Percentiles rank a stretch among this genome's conserved stretches.
Evolutionary conservation across 345 rosid species (phyloP).

Genomic region (Linum tenue): DNA sequence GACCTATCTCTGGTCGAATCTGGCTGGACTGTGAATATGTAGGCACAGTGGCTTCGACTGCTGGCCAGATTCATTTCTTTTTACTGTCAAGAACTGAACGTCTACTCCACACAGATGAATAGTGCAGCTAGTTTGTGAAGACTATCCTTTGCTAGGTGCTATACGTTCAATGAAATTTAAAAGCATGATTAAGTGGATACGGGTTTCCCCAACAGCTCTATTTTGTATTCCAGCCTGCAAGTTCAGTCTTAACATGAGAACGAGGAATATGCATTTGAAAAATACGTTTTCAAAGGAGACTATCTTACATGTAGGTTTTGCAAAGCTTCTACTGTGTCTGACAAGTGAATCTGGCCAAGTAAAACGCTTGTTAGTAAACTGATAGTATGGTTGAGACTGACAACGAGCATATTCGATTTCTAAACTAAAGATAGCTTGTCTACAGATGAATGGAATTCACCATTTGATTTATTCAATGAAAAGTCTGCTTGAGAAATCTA

Average conservation of each 20-base stretch:
- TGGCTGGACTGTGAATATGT: conserved; percentile 50
- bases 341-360: conserved; percentile 37
- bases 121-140: conserved; percentile 2
- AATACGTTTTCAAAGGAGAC: conserved; percentile 2
- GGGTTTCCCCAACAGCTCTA: conserved; percentile 89
- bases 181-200: conserved; percentile 42
- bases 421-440: no score
- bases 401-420: background rate
- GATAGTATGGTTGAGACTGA: background rate
- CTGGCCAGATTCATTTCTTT: conserved; percentile 87
- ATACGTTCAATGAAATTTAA: background rate
- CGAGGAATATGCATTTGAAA: conserved; percentile 8
- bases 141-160: background rate
- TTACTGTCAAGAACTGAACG: conserved; percentile 18
- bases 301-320: conserved; percentile 59
- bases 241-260: conserved; percentile 23
- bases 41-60: conserved; percentile 82
- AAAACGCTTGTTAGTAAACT: background rate
- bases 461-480: no score
- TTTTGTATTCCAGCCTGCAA: conserved; percentile 70
- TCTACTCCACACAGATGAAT: no score
- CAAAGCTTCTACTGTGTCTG: conserved; percentile 52
- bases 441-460: no score
- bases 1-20: conserved; percentile 52
- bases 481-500: no score